Evolutionary conservation across 176 grass and related monocot species (phyloP).

Genomic region (Bothriochloa decipiens): DNA sequence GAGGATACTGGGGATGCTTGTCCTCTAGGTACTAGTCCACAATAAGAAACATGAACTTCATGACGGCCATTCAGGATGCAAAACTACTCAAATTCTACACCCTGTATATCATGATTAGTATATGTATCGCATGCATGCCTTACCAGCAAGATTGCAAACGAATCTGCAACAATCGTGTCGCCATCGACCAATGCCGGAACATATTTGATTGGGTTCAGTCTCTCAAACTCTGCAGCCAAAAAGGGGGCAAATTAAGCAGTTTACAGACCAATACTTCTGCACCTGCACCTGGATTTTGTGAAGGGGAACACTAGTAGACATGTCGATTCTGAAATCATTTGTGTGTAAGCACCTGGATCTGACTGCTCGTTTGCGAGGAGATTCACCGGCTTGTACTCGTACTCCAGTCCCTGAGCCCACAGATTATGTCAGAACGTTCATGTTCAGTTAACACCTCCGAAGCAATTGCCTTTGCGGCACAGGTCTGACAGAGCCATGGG

Average conservation of each 20-base stretch:
- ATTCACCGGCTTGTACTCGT: constrained; percentile 38
- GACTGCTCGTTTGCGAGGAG: constrained; percentile 34
- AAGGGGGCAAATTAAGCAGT: neutral
- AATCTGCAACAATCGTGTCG: neutral
- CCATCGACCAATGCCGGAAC: constrained; percentile 26
- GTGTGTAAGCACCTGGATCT: constrained; percentile 18
- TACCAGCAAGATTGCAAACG: constrained; percentile 43
- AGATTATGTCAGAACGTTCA: neutral
- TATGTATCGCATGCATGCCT: neutral
- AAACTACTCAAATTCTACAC: neutral
- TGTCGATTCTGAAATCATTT: neutral
- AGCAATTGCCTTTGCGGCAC: neutral
- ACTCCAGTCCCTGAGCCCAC: constrained; percentile 14
- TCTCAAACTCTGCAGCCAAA: constrained; percentile 33
- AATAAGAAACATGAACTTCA: constrained; percentile 3
- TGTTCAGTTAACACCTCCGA: neutral
- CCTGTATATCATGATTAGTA: neutral
- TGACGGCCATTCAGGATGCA: neutral
- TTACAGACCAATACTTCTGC: neutral
- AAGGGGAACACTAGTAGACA: neutral
- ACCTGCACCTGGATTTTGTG: neutral
- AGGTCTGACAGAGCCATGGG: neutral
- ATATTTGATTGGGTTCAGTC: constrained; percentile 41
- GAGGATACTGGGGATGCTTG: constrained; percentile 65
- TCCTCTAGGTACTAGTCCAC: constrained; percentile 69